phyloP scores from a whole-genome alignment of 2,329 filamentous ascomycete species.

The Curvularia verruculosa region DNA sequence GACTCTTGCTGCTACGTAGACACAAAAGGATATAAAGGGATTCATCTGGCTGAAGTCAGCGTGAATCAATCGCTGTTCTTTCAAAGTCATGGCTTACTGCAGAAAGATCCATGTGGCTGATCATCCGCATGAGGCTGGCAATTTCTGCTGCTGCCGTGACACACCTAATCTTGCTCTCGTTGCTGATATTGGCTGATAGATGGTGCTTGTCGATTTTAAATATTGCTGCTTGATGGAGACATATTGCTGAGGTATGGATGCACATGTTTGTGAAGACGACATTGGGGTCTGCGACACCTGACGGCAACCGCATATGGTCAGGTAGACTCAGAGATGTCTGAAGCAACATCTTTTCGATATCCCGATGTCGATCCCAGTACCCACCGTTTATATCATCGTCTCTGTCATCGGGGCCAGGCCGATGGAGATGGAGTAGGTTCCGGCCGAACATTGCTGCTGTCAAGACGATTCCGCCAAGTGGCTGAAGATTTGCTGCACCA shows the following conservation, averaged over 20 bases:
- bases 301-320: slow-evolving; percentile 76
- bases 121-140: slow-evolving; percentile 91
- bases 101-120: slow-evolving; percentile 86
- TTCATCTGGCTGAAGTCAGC: slow-evolving; percentile 71
- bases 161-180: slow-evolving; percentile 90
- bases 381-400: slow-evolving; percentile 89
- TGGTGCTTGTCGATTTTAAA: slow-evolving; percentile 94
- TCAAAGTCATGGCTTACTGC: slow-evolving; percentile 63
- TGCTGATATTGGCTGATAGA: slow-evolving; percentile 75
- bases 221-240: slow-evolving; percentile 96
- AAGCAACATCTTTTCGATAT: slow-evolving; percentile 86
- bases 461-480: slow-evolving; percentile 80
- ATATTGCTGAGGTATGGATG: slow-evolving; percentile 94
- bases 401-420: slow-evolving; percentile 78
- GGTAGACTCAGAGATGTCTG: slow-evolving; percentile 88
- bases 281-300: slow-evolving; percentile 77
- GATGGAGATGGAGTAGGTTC: slow-evolving; percentile 88
- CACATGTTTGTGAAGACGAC: slow-evolving; percentile 96
- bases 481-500: slow-evolving; percentile 75
- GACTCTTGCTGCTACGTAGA: slow-evolving; percentile 93
- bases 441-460: slow-evolving; percentile 90
- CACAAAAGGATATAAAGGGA: slow-evolving; percentile 91
- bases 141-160: slow-evolving; percentile 94
- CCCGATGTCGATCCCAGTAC: slow-evolving; percentile 93
- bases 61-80: neutral